Evolutionary conservation across 139 green algal genomes (phyloP), one percentile per base, ranked within the genome.

Genomic region (Auxenochlorella pyrenoidosa): DNA sequence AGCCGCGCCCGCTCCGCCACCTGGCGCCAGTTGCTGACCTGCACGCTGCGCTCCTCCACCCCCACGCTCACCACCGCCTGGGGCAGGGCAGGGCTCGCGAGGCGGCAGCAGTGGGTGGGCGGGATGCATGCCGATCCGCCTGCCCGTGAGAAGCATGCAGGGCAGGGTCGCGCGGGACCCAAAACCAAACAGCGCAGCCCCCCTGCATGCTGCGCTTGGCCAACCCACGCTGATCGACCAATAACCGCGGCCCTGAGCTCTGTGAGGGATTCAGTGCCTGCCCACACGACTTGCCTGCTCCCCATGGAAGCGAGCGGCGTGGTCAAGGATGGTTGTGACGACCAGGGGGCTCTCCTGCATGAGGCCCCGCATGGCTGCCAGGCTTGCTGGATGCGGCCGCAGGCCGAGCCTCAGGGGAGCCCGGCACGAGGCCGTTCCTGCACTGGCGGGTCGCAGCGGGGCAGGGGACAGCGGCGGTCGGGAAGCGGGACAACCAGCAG

Each of bases 291-390:
- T 72, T 54, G 93, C 86, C 89, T 96, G 94, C 75, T 95, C 88
- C 0, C 86, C 85, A 65, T 96, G 94, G 90, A 89, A 96, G 36
- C 83, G 91, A 12, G 86, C 92, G 18, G 94, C 94, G 65, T 95
- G 93, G 43, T 96, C 94, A 8, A 96, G 60, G 21, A 95, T 91
- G 34, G 63, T 66, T 0, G 54, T 89, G 0, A 93, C 84, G 0
- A 89, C 60, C 24, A 95, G 82, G 0, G 88, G 86, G 38, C 72
- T 81, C 19, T 89, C 36, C 76, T 93, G 89, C 92, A 94, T 94
- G 0, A 78, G 34, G 1, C 90, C 90, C 34, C 84, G 65, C 88
- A 92, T 92, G 63, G 30, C 30, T 59, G 43, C 26, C 34, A 28
- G 13, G 32, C 32, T 73, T 15, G 63, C 63, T 71, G 63, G 26